phyloP scores from a whole-genome alignment of 371 early-diverging fungal genomes.

The Mortierella sp. region DNA sequence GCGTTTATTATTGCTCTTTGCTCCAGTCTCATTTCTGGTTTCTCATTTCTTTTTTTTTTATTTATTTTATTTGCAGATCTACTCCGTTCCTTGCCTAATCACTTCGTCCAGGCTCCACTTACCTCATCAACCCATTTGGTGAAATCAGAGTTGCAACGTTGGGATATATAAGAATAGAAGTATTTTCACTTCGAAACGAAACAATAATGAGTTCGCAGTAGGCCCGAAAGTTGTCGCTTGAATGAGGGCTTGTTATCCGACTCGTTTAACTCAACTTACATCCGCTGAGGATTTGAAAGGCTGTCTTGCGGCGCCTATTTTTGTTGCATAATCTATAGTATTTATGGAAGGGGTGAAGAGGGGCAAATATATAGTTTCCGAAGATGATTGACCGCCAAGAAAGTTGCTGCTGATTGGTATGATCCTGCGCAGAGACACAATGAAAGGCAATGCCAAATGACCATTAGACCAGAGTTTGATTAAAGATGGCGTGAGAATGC shows the following conservation, averaged over 20 bases:
- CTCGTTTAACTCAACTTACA: neutral
- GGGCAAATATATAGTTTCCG: neutral
- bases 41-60: too few relatives aligned
- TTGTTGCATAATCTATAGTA: neutral
- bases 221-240: too few relatives aligned
- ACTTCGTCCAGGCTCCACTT: neutral
- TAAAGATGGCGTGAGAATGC: neutral
- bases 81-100: neutral
- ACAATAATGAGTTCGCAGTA: too few relatives aligned
- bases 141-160: neutral
- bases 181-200: too few relatives aligned
- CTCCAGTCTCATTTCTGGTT: neutral
- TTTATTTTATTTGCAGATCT: neutral
- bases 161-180: neutral
- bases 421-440: neutral
- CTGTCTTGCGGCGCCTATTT: neutral
- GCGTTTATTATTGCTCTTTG: neutral
- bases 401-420: neutral
- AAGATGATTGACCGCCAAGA: neutral
- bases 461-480: neutral
- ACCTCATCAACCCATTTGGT: neutral
- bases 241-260: neutral
- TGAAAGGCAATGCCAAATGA: neutral
- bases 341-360: neutral
- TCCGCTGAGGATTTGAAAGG: neutral